phyloP scores from a whole-genome alignment of 768 basidiomycete genomes.

The Dioszegia crocea region DNA sequence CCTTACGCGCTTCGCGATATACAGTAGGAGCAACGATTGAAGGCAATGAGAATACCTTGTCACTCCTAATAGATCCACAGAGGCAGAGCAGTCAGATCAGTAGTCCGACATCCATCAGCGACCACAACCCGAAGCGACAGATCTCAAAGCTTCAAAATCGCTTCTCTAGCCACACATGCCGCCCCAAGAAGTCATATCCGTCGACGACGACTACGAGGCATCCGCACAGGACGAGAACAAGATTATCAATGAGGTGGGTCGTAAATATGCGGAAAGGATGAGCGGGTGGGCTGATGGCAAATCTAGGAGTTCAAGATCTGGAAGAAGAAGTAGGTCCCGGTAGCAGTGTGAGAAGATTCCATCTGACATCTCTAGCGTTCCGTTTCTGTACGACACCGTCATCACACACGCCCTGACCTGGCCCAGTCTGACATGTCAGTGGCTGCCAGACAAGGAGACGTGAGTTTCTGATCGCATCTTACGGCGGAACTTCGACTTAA shows the following conservation, averaged over 20 bases:
- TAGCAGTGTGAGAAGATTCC: too few relatives aligned
- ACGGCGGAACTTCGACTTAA: not conserved
- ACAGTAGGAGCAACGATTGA: too few relatives aligned
- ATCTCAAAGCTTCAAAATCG: not conserved
- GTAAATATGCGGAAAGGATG: not conserved
- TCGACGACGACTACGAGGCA: conserved; percentile 60
- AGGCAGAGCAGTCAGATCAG: too few relatives aligned
- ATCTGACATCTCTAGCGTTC: conserved; percentile 60
- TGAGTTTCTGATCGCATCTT: conserved; percentile 52
- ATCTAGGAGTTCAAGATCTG: conserved; percentile 52
- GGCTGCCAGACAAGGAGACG: conserved; percentile 97
- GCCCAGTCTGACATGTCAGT: conserved; percentile 96
- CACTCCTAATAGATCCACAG: too few relatives aligned
- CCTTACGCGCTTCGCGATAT: too few relatives aligned
- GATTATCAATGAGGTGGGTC: conserved; percentile 52
- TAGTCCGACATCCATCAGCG: too few relatives aligned
- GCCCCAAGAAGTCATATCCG: conserved; percentile 64
- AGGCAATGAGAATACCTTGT: too few relatives aligned
- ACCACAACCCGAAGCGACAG: too few relatives aligned
- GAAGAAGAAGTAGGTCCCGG: conserved; percentile 49
- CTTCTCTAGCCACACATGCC: conserved; percentile 43
- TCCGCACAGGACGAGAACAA: conserved; percentile 47
- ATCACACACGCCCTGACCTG: conserved; percentile 97
- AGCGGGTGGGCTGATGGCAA: not conserved
- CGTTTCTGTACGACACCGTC: conserved; percentile 94